phyloP scores from a whole-genome alignment of 2,329 filamentous ascomycete genomes.

The Emergomyces orientalis region DNA sequence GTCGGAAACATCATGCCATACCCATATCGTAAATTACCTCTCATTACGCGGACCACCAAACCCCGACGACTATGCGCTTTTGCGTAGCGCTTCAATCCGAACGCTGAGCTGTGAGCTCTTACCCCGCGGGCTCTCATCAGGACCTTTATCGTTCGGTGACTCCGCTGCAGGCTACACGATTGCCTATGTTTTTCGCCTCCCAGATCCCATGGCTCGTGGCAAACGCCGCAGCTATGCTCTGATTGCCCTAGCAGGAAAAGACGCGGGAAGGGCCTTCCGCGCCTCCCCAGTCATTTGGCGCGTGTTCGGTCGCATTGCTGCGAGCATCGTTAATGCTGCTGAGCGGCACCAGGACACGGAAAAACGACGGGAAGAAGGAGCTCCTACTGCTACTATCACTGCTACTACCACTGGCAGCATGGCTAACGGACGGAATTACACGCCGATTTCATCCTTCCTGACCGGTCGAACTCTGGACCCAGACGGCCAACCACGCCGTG shows the following conservation, averaged over 20 bases:
- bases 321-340: constrained; percentile 41
- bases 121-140: constrained; percentile 47
- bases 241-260: constrained; percentile 47
- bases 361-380: constrained; percentile 34
- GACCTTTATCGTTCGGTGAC: constrained; percentile 51
- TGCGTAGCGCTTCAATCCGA: constrained; percentile 50
- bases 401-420: constrained; percentile 19
- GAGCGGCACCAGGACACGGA: constrained; percentile 39
- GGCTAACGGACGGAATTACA: constrained; percentile 35
- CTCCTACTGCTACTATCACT: constrained; percentile 7
- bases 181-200: constrained; percentile 50
- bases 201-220: constrained; percentile 49
- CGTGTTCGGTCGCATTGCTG: constrained; percentile 47
- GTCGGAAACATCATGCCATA: constrained; percentile 43
- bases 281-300: constrained; percentile 43
- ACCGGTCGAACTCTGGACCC: constrained; percentile 48
- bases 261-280: constrained; percentile 39
- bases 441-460: constrained; percentile 50
- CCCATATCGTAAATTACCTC: constrained; percentile 49
- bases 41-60: constrained; percentile 49
- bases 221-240: constrained; percentile 49
- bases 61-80: constrained; percentile 44
- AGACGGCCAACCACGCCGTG: constrained; percentile 45
- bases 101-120: constrained; percentile 50
- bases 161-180: constrained; percentile 49